Percentiles rank a stretch among this genome's conserved stretches.
phyloP scores from a whole-genome alignment of 768 basidiomycete genomes.

The Lactifluus echinatus region DNA sequence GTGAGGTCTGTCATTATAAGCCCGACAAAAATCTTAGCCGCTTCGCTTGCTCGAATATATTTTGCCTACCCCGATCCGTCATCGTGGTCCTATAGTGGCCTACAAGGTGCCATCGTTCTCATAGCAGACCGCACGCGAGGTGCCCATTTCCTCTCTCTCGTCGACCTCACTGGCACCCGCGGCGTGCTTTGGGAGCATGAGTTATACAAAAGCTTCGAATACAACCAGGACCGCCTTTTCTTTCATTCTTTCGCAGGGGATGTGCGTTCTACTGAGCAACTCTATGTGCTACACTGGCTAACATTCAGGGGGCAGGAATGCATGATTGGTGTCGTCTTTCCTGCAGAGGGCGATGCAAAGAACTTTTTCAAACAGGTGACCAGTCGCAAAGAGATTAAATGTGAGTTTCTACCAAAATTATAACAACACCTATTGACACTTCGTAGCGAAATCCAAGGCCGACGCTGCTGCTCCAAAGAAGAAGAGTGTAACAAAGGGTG shows the following conservation, averaged over 20 bases:
- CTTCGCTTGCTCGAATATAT: constrained; percentile 84
- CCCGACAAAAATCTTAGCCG: constrained; percentile 61
- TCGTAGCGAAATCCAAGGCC: constrained; percentile 37
- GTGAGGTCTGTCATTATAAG: constrained; percentile 56
- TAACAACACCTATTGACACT: neutral
- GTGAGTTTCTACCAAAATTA: constrained; percentile 10
- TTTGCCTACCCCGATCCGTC: constrained; percentile 71
- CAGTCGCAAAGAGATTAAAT: constrained; percentile 49
- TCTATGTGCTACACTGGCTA: neutral
- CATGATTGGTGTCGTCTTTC: constrained; percentile 87
- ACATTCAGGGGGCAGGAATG: constrained; percentile 48
- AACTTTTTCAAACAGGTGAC: constrained; percentile 80
- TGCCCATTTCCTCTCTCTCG: constrained; percentile 60
- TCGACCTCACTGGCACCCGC: constrained; percentile 76
- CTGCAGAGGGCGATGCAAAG: constrained; percentile 78
- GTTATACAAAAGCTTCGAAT: constrained; percentile 73
- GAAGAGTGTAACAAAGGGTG: constrained; percentile 51
- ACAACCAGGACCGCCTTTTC: constrained; percentile 76
- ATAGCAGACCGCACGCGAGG: constrained; percentile 50
- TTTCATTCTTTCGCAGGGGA: constrained; percentile 92
- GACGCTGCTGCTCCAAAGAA: constrained; percentile 39
- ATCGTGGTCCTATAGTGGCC: constrained; percentile 80
- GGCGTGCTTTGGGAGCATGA: constrained; percentile 94
- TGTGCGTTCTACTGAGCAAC: constrained; percentile 44
- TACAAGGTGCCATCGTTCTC: constrained; percentile 80